Conservation (phyloP, 192 early-diverging fungal species). For the Coemansia nantahalensis region DNA sequence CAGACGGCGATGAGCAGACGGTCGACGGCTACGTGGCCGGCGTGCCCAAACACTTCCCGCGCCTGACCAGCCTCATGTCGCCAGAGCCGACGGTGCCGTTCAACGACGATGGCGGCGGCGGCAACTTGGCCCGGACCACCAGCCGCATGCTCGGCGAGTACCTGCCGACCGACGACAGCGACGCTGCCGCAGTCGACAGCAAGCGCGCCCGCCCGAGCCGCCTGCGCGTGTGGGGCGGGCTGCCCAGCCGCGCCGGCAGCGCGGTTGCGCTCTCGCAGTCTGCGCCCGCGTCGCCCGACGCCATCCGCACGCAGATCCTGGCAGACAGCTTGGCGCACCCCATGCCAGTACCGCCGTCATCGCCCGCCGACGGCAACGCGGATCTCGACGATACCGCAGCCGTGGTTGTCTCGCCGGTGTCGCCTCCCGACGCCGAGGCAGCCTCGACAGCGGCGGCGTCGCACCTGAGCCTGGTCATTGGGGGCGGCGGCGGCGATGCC, state of each 20-base stretch:
- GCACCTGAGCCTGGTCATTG: slow-evolving; percentile 4
- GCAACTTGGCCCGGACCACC: neutral
- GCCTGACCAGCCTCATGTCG: slow-evolving; percentile 4
- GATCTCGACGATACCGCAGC: too few relatives aligned
- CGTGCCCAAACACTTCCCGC: slow-evolving; percentile 10
- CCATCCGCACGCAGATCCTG: neutral
- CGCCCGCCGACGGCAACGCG: neutral
- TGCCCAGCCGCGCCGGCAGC: neutral
- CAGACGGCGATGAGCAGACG: neutral
- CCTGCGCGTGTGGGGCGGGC: neutral
- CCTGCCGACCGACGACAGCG: neutral
- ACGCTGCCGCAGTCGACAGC: neutral
- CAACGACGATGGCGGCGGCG: slow-evolving; percentile 1
- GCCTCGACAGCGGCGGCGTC: neutral
- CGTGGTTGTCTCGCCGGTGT: too few relatives aligned
- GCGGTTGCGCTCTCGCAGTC: slow-evolving; percentile 7
- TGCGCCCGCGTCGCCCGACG: slow-evolving; percentile 4
- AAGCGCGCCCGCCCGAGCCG: neutral
- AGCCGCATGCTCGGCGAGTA: neutral
- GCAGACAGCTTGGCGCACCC: neutral
- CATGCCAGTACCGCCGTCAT: neutral
- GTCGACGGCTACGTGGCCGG: slow-evolving; percentile 6
- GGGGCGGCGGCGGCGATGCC: neutral
- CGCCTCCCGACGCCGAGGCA: neutral
- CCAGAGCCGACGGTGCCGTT: slow-evolving; percentile 21